Evolutionary conservation across 2,329 filamentous ascomycete genomes (phyloP).

Genomic region (Colletotrichum sublineola): DNA sequence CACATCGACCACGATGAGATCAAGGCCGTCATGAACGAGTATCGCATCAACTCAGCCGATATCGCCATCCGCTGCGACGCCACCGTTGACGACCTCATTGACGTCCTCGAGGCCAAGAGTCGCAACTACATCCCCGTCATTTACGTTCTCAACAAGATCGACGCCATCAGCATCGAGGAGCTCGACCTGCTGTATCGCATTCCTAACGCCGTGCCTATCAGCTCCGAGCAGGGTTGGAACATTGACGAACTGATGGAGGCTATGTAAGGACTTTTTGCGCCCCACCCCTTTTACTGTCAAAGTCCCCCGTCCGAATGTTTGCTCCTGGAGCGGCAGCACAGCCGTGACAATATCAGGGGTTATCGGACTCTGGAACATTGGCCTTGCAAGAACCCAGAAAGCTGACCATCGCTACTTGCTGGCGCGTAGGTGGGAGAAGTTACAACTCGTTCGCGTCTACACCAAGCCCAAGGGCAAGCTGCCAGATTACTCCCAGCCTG

Average conservation of each 20-base stretch:
- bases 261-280: slow-evolving; percentile 69
- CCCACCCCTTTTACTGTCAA: slow-evolving; percentile 3
- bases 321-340: slow-evolving; percentile 15
- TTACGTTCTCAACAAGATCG: slow-evolving; percentile 99
- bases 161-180: slow-evolving; percentile 97
- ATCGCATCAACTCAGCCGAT: slow-evolving; percentile 95
- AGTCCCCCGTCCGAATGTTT: slow-evolving; percentile 3
- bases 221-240: slow-evolving; percentile 98
- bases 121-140: slow-evolving; percentile 99
- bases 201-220: slow-evolving; percentile 96
- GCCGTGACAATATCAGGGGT: slow-evolving; percentile 11
- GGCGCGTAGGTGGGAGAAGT: slow-evolving; percentile 82
- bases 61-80: slow-evolving; percentile 98
- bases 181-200: slow-evolving; percentile 96
- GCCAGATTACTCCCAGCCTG: slow-evolving; percentile 92
- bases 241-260: slow-evolving; percentile 95
- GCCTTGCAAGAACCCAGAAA: background rate
- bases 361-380: background rate
- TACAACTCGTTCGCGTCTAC: slow-evolving; percentile 91
- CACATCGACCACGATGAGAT: slow-evolving; percentile 98
- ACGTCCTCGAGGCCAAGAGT: slow-evolving; percentile 93
- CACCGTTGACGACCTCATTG: slow-evolving; percentile 96
- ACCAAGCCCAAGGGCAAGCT: slow-evolving; percentile 97
- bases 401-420: slow-evolving; percentile 22
- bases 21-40: slow-evolving; percentile 97